These are phyloP conservation scores for Eleusine coracana DNA, from an alignment of 176 grass and related monocot species.

Conservation along the genomic window DNA sequence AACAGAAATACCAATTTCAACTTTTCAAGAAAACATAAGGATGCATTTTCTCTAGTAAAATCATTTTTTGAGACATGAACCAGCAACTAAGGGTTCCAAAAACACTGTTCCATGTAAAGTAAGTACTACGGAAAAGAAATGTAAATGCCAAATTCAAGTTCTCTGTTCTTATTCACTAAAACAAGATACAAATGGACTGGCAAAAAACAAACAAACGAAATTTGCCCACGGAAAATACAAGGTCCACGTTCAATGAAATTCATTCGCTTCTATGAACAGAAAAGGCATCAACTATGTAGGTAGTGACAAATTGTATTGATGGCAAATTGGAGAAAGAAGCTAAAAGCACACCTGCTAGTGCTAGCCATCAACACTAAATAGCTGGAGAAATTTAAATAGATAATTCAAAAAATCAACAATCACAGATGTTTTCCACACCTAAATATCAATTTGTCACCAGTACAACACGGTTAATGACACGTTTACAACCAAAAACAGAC, in stretches of 20 bases:
- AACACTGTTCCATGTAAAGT: neutral
- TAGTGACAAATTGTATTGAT: neutral
- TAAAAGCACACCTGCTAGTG: neutral
- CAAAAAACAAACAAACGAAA: neutral
- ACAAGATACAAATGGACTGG: neutral
- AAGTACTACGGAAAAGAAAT: neutral
- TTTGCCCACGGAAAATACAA: neutral
- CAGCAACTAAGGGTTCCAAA: constrained; percentile 2
- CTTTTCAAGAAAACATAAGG: neutral
- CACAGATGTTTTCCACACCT: neutral
- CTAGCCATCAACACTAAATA: constrained; percentile 7
- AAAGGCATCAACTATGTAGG: neutral
- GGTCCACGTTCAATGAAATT: neutral
- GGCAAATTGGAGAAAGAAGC: neutral
- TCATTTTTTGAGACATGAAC: neutral
- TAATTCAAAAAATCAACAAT: neutral
- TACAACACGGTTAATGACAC: neutral
- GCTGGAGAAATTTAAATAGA: neutral
- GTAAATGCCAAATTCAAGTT: neutral
- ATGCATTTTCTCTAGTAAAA: neutral
- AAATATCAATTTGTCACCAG: neutral
- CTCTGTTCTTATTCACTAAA: constrained; percentile 21
- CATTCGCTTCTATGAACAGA: neutral
- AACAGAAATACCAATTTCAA: neutral
- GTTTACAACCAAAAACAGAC: neutral